These are phyloP conservation scores for Celoporthe dispersa DNA, from an alignment of 2,329 filamentous ascomycete species.

Conservation along the genomic window DNA sequence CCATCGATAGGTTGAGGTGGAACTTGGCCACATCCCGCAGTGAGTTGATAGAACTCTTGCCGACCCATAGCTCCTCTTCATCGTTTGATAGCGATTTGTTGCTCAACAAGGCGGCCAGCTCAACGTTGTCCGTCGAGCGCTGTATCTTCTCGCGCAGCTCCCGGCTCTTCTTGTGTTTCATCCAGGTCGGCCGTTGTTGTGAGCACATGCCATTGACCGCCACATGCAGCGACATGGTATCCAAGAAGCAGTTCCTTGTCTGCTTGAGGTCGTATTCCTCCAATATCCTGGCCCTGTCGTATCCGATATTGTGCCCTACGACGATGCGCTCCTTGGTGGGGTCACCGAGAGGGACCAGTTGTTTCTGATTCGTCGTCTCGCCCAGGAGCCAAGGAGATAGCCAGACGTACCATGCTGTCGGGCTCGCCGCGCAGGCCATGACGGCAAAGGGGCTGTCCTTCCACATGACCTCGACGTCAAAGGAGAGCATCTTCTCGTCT, in stretches of 20 bases:
- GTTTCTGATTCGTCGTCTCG: constrained; percentile 75
- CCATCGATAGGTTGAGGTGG: constrained; percentile 87
- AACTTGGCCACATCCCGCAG: constrained; percentile 95
- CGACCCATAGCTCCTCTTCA: constrained; percentile 95
- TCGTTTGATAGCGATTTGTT: constrained; percentile 72
- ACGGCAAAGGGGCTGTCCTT: constrained; percentile 90
- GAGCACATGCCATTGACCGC: constrained; percentile 99
- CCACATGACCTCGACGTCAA: constrained; percentile 97
- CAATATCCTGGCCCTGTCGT: constrained; percentile 83
- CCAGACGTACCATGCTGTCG: constrained; percentile 96
- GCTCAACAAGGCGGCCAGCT: constrained; percentile 73
- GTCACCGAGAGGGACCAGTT: constrained; percentile 87
- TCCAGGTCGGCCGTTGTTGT: constrained; percentile 92
- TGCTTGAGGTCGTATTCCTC: constrained; percentile 90
- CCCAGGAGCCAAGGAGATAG: constrained; percentile 92
- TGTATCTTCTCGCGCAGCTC: constrained; percentile 82
- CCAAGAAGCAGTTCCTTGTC: constrained; percentile 83
- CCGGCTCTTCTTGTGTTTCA: constrained; percentile 90
- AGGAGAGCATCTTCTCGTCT: constrained; percentile 80
- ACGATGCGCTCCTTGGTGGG: constrained; percentile 74
- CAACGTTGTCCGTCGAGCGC: constrained; percentile 69
- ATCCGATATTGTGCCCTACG: constrained; percentile 94
- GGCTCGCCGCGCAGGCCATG: constrained; percentile 93
- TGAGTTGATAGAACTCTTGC: constrained; percentile 92
- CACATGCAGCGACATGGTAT: constrained; percentile 98